phyloP scores from a whole-genome alignment of 768 basidiomycete genomes.

The Trametes cubensis region DNA sequence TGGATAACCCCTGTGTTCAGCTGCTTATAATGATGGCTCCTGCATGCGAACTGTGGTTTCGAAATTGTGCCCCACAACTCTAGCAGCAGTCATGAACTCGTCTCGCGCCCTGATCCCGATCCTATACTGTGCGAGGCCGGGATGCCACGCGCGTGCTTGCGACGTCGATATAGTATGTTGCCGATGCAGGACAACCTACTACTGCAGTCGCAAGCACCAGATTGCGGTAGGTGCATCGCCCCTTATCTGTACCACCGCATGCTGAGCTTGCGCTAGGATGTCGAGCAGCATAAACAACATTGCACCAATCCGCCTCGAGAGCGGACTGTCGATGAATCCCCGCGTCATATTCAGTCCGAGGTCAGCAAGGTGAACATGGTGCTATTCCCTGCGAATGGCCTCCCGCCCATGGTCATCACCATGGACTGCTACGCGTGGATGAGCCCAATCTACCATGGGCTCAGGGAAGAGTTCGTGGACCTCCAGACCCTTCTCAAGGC shows the following conservation, averaged over 20 bases:
- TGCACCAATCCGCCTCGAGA: slow-evolving; percentile 2
- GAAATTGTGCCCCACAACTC: no score
- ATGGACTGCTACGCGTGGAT: background rate
- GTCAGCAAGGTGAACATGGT: slow-evolving; percentile 2
- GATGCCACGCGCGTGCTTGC: background rate
- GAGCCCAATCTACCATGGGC: slow-evolving; percentile 2
- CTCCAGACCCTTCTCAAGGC: background rate
- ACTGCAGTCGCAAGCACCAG: slow-evolving; percentile 9
- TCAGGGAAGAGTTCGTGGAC: slow-evolving; percentile 9
- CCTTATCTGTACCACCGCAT: no score
- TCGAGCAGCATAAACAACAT: background rate
- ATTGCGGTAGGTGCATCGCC: background rate
- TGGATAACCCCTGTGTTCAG: no score
- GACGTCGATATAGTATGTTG: background rate
- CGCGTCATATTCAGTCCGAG: background rate
- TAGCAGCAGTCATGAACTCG: no score
- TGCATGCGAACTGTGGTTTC: no score
- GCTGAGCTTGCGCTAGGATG: background rate
- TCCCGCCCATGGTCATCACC: slow-evolving; percentile 1
- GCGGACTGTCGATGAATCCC: background rate
- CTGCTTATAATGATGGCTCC: no score
- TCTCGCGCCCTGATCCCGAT: background rate
- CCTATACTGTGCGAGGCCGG: background rate
- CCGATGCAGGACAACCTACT: background rate
- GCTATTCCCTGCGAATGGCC: slow-evolving; percentile 8